Base-by-base conservation (phyloP, 306 rosid genomes). In the Hippophae tibetana region DNA sequence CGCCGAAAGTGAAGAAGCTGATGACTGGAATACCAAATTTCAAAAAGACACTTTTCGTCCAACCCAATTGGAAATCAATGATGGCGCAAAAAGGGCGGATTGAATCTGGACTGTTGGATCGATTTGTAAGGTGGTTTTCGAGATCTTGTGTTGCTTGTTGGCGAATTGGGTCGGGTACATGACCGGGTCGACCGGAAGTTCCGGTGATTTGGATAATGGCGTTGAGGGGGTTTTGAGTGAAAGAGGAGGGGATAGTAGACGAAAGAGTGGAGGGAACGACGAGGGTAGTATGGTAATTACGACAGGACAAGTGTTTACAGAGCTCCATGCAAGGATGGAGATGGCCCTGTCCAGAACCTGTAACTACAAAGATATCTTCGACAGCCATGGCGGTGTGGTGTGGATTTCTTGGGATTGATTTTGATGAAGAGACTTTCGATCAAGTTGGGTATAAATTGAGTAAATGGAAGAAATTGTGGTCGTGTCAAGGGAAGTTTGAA, bases 241-340 rank as follows among this genome's bases (percentile, higher is more conserved):
- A 55, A 10, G 72, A 43, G 54, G 61, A 60, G 42, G 66, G 66
- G 18, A 67, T 49, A 47, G 55, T 25, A 62, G 42, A 7, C 8
- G 60, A 59, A 44, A 25, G 13, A 14, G 55, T 11, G 11, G 65
- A 60, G 26, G 72, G 61, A 9, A 60, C 47, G 56, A 60, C 61
- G 66, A 68, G 58, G 61, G 66, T 68, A 47, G 66, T 59, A 40
- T 60, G 55, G 66, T 68, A 68, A 41, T 60, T 61, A 2, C 60
- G 61, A 18, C 54, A 60, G 72, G 43, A 6, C 6, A 68, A 55
- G 66, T 40, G 56, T 38, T 65, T 65, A 61, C 62, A 65, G 62
- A 65, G 62, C 47, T 65, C 53, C 62, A 23, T 31, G 49, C 66
- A 60, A 3, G 72, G 72, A 10, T 68, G 59, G 42, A 68, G 66